phyloP scores from a whole-genome alignment of 1,284 basidiomycete species.

The Sanghuangporus baumii region DNA sequence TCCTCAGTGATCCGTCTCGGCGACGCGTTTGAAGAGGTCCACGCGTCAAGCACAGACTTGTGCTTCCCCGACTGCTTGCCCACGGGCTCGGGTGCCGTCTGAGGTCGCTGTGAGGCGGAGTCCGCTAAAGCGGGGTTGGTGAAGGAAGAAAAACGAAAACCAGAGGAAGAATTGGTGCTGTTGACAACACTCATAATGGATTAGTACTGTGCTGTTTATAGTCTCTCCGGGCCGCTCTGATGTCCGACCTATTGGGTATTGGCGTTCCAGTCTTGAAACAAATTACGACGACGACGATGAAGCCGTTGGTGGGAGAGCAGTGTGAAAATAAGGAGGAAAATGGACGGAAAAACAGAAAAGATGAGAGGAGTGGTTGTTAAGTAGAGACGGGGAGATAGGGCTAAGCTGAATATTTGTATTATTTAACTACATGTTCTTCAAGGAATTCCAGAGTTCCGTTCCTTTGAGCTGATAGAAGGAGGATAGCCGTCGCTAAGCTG shows the following conservation, averaged over 20 bases:
- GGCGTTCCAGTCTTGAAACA: not conserved
- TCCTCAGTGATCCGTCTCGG: constrained; percentile 1
- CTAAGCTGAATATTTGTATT: too few species aligned
- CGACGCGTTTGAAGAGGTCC: constrained; percentile 7
- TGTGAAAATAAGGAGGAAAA: not conserved
- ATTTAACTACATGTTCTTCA: not conserved
- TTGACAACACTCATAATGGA: not conserved
- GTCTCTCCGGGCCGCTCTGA: not conserved
- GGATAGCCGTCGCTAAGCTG: not conserved
- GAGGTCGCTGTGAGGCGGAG: constrained; percentile 5
- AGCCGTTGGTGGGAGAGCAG: not conserved
- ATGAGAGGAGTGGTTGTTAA: not conserved
- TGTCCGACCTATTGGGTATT: not conserved
- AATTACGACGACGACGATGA: not conserved
- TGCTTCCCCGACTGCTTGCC: not conserved
- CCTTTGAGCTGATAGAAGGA: not conserved
- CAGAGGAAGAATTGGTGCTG: not conserved
- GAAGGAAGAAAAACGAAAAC: not conserved
- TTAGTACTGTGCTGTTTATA: not conserved
- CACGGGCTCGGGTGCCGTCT: not conserved
- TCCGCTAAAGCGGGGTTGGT: not conserved
- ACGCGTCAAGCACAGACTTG: constrained; percentile 11
- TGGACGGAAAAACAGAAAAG: not conserved
- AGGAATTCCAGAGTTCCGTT: not conserved
- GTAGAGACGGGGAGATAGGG: not conserved